These are phyloP conservation scores for Rhodotorula sp. DNA, from an alignment of 1,284 basidiomycete genomes.

Conservation along the genomic window DNA sequence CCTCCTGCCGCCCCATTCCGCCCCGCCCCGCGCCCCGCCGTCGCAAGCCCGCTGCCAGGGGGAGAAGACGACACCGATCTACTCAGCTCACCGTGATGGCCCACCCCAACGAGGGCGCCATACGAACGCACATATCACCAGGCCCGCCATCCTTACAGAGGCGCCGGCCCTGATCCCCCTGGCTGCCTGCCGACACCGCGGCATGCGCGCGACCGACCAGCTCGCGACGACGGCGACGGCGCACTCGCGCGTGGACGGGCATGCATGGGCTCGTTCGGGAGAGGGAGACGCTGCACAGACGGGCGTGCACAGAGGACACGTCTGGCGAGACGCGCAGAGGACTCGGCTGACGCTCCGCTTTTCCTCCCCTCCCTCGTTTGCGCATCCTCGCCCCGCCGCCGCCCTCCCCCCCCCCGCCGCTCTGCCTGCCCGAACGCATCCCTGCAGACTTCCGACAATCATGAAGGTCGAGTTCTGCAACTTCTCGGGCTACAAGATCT, in stretches of 20 bases:
- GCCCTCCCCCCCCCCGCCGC: background rate
- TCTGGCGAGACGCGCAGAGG: background rate
- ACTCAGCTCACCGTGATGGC: conserved; percentile 29
- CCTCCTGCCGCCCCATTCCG: no score
- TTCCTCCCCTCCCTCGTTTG: background rate
- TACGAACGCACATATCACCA: background rate
- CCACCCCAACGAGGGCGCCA: background rate
- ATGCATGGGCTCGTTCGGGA: background rate
- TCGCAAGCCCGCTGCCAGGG: background rate
- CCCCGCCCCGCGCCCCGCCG: background rate
- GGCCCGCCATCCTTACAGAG: background rate
- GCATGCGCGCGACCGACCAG: no score
- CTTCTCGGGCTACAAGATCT: conserved; percentile 94
- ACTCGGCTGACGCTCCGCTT: background rate
- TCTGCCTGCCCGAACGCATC: background rate
- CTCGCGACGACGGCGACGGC: background rate
- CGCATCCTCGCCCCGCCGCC: background rate
- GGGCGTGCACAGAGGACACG: background rate
- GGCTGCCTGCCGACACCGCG: no score
- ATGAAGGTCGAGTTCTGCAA: conserved; percentile 97
- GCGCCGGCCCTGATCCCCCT: background rate
- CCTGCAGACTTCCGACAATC: conserved; percentile 31
- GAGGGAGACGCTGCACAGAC: background rate
- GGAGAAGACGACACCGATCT: conserved; percentile 26
- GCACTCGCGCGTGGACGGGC: no score